Conservation (phyloP, 2,329 filamentous ascomycete species). For the Pleurostoma richardsiae region DNA sequence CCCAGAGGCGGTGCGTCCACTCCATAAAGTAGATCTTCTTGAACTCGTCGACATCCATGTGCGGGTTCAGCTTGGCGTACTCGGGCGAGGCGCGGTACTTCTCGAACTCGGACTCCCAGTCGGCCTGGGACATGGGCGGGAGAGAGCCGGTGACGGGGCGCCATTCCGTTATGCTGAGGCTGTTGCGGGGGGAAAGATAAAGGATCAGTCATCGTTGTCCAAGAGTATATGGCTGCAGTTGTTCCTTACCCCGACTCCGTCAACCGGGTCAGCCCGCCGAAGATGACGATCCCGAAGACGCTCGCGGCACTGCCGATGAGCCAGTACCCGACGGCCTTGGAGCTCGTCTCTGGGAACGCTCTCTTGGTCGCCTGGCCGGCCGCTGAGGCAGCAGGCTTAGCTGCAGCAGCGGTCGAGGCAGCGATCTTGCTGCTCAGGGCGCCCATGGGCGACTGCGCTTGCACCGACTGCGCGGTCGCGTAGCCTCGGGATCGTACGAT, state of each 20-base stretch:
- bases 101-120: conserved; percentile 90
- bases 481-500: conserved; percentile 30
- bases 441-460: conserved; percentile 16
- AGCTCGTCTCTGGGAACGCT: conserved; percentile 55
- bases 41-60: conserved; percentile 91
- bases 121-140: conserved; percentile 69
- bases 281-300: conserved; percentile 95
- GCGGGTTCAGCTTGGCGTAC: conserved; percentile 84
- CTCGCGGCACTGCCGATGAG: conserved; percentile 84
- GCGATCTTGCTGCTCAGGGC: conserved; percentile 7
- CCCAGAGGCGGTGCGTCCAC: conserved; percentile 94
- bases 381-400: conserved; percentile 6
- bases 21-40: conserved; percentile 99
- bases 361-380: conserved; percentile 22
- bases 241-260: conserved; percentile 86
- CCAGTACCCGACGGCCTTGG: conserved; percentile 84
- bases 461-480: conserved; percentile 23
- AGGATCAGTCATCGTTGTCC: no score
- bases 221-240: conserved; percentile 59
- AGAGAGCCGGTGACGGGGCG: conserved; percentile 88
- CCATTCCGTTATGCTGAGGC: conserved; percentile 98
- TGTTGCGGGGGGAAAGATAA: conserved; percentile 24
- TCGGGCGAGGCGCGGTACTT: conserved; percentile 93
- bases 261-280: conserved; percentile 85
- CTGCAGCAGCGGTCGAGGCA: conserved; percentile 3